Conservation (phyloP, 2,329 filamentous ascomycete species). For the Aspergillus fischeri region DNA sequence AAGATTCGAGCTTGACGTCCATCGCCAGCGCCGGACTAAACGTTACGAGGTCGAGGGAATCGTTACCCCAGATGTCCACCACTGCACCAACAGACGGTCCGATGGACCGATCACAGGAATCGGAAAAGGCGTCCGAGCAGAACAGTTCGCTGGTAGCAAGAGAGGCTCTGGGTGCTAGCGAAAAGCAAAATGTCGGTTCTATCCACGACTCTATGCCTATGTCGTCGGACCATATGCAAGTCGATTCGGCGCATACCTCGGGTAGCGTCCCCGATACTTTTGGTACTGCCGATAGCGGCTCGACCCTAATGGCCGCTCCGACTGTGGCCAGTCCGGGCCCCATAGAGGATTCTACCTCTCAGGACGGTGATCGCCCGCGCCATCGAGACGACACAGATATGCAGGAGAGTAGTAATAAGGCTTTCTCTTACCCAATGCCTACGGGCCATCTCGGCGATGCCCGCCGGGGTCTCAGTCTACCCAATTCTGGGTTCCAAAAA, state of each 20-base stretch:
- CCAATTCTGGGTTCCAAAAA: conserved; percentile 52
- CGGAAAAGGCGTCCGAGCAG: conserved; percentile 30
- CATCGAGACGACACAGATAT: conserved; percentile 35
- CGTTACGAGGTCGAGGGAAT: conserved; percentile 35
- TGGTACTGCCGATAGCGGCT: conserved; percentile 48
- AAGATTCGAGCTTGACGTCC: conserved; percentile 36
- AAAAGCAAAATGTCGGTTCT: conserved; percentile 33
- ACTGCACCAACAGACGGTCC: conserved; percentile 56
- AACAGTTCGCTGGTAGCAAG: conserved; percentile 40
- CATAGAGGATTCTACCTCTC: conserved; percentile 42
- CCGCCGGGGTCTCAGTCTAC: conserved; percentile 56
- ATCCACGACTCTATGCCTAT: conserved; percentile 50
- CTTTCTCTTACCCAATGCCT: conserved; percentile 63
- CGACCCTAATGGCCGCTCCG: conserved; percentile 49
- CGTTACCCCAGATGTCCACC: conserved; percentile 38
- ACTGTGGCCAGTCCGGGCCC: conserved; percentile 46
- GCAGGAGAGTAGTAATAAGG: conserved; percentile 47
- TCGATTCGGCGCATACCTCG: conserved; percentile 50
- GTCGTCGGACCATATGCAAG: conserved; percentile 42
- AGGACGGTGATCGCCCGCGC: conserved; percentile 40
- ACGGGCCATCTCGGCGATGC: conserved; percentile 47
- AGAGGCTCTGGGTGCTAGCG: conserved; percentile 37
- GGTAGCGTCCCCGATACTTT: conserved; percentile 47
- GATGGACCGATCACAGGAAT: conserved; percentile 27
- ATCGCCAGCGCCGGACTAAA: conserved; percentile 42